Conservation (phyloP, 257 asterid species). For the Lavandula angustifolia region DNA sequence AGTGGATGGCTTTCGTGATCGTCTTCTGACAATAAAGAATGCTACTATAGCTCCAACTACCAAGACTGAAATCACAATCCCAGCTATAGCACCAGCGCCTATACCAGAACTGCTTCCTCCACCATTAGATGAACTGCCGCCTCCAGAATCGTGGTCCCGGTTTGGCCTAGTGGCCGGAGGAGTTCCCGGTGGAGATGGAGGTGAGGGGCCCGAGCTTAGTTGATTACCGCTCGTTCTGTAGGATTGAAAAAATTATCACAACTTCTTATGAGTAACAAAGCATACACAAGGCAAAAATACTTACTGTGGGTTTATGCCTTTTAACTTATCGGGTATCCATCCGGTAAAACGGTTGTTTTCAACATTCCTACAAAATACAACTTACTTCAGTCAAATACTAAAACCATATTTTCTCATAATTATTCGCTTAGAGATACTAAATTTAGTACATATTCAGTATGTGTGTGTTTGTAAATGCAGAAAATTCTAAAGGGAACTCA, state of each 20-base stretch:
- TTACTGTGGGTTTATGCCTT: constrained; percentile 68
- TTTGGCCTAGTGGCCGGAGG: constrained; percentile 71
- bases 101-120: constrained; percentile 59
- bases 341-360: constrained; percentile 90
- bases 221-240: constrained; percentile 73
- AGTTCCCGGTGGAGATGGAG: constrained; percentile 96
- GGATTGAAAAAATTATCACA: constrained; percentile 14
- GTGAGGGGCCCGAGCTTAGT: constrained; percentile 81
- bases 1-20: constrained; percentile 54
- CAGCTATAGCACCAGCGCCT: constrained; percentile 88
- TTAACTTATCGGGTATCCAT: constrained; percentile 76
- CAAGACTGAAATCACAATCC: constrained; percentile 73
- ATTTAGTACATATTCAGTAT: not conserved
- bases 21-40: constrained; percentile 65
- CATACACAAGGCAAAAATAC: constrained; percentile 28
- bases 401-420: constrained; percentile 3
- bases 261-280: not conserved
- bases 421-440: constrained; percentile 12
- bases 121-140: constrained; percentile 40
- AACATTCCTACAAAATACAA: constrained; percentile 53
- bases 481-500: constrained; percentile 43
- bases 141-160: constrained; percentile 52
- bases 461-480: not conserved
- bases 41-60: constrained; percentile 78
- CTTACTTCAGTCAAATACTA: constrained; percentile 20